Percentiles rank a stretch among this genome's conserved stretches.
Evolutionary conservation across 1,284 basidiomycete genomes (phyloP).

Genomic region (Nidula niveotomentosa): DNA sequence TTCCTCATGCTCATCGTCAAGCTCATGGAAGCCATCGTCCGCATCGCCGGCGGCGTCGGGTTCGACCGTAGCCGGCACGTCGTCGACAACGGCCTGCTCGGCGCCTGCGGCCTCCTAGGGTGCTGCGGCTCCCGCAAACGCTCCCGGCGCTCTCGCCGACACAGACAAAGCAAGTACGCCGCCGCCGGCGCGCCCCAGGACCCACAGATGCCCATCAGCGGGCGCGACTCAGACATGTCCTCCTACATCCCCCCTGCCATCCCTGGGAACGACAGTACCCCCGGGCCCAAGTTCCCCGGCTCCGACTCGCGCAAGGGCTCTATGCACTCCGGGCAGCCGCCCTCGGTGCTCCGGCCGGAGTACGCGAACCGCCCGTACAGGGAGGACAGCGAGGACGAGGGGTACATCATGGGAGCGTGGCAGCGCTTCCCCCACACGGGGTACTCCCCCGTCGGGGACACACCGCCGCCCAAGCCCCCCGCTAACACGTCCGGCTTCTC

Average conservation of each 20-base stretch:
- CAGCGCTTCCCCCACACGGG: constrained; percentile 60
- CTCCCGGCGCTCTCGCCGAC: constrained; percentile 28
- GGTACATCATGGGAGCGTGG: constrained; percentile 86
- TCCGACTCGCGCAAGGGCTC: constrained; percentile 44
- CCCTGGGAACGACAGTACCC: constrained; percentile 5
- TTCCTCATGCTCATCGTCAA: constrained; percentile 84
- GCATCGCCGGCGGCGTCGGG: constrained; percentile 77
- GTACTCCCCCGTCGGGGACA: constrained; percentile 40
- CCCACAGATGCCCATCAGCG: constrained; percentile 6
- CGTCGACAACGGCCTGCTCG: constrained; percentile 84
- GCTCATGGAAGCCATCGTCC: constrained; percentile 77
- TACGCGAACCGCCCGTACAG: constrained; percentile 74
- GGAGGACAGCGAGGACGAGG: constrained; percentile 80
- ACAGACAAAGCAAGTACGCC: constrained; percentile 7
- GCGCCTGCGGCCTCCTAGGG: constrained; percentile 73
- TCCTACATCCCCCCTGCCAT: constrained; percentile 38
- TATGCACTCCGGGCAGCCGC: constrained; percentile 60
- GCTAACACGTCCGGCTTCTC: constrained; percentile 64
- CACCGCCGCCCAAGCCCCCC: constrained; percentile 17
- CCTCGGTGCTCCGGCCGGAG: constrained; percentile 75
- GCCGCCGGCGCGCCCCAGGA: constrained; percentile 6
- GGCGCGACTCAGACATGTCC: constrained; percentile 35
- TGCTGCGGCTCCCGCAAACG: constrained; percentile 64
- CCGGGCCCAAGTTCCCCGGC: constrained; percentile 35
- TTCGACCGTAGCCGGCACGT: constrained; percentile 85